These are phyloP conservation scores for Carex myosuroides DNA, from an alignment of 176 grass and related monocot genomes.

Conservation along the genomic window DNA sequence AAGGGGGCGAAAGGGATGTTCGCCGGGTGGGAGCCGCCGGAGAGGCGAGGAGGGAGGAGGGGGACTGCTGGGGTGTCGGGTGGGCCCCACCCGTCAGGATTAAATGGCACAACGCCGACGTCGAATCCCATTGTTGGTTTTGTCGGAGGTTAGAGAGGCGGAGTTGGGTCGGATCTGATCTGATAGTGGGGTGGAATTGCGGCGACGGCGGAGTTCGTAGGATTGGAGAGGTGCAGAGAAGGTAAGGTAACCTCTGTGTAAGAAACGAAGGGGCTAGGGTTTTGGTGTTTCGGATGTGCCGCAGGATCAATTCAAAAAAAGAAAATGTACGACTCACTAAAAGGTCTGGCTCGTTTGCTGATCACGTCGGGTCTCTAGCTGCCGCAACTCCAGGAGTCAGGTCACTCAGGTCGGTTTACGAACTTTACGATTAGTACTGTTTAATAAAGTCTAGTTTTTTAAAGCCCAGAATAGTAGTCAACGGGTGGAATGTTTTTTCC, in stretches of 20 bases:
- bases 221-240: neutral
- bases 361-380: no score
- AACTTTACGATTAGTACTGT: no score
- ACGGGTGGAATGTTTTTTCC: no score
- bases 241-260: neutral
- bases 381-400: no score
- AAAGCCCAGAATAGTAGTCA: no score
- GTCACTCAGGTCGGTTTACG: no score
- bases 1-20: constrained; percentile 77
- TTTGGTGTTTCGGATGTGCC: neutral
- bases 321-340: no score
- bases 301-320: neutral
- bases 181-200: neutral
- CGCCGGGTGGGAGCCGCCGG: constrained; percentile 27
- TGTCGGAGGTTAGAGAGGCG: constrained; percentile 9
- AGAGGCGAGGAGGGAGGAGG: constrained; percentile 31
- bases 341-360: no score
- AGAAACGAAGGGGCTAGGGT: neutral
- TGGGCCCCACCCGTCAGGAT: constrained; percentile 73
- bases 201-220: neutral
- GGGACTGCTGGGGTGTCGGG: constrained; percentile 33
- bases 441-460: no score
- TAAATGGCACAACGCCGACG: constrained; percentile 59
- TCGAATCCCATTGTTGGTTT: constrained; percentile 56
- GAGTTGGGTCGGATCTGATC: neutral